These are phyloP conservation scores for Coprinellus micaceus DNA, from an alignment of 768 basidiomycete genomes.

Conservation along the genomic window DNA sequence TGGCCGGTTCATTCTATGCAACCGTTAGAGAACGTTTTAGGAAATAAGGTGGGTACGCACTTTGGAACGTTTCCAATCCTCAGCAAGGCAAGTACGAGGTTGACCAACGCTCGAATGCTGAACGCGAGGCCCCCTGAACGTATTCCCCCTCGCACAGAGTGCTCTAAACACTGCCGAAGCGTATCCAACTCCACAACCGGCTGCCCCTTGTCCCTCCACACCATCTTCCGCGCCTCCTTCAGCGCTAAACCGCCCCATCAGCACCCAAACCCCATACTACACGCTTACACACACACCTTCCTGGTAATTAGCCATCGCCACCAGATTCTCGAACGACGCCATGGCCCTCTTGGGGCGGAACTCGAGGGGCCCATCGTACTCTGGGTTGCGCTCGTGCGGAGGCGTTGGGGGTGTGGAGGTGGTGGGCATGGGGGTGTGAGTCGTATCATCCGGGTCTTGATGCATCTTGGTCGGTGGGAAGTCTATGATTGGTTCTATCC, in stretches of 20 bases:
- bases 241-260: constrained; percentile 29
- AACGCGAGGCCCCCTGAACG: constrained; percentile 79
- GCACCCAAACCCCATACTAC: too few species aligned
- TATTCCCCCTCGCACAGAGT: constrained; percentile 67
- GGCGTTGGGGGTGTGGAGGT: constrained; percentile 5
- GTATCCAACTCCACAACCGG: constrained; percentile 64
- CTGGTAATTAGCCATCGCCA: constrained; percentile 81
- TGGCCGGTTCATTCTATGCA: constrained; percentile 55
- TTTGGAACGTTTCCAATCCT: constrained; percentile 62
- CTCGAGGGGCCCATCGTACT: constrained; percentile 30
- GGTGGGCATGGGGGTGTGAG: not conserved
- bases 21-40: not conserved
- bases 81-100: constrained; percentile 74
- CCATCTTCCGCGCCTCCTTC: constrained; percentile 69
- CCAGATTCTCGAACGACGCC: constrained; percentile 79
- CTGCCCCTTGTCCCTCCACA: constrained; percentile 79
- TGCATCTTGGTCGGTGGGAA: not conserved
- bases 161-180: constrained; percentile 62
- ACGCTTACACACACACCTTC: constrained; percentile 41
- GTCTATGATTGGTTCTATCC: not conserved
- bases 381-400: not conserved
- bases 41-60: constrained; percentile 35
- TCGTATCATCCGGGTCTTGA: not conserved
- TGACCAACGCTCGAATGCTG: constrained; percentile 77
- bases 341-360: constrained; percentile 57